A percentile compares a stretch with the other conserved stretches of the same genome.
phyloP scores from a whole-genome alignment of 768 basidiomycete genomes.

The Lactarius sp. region DNA sequence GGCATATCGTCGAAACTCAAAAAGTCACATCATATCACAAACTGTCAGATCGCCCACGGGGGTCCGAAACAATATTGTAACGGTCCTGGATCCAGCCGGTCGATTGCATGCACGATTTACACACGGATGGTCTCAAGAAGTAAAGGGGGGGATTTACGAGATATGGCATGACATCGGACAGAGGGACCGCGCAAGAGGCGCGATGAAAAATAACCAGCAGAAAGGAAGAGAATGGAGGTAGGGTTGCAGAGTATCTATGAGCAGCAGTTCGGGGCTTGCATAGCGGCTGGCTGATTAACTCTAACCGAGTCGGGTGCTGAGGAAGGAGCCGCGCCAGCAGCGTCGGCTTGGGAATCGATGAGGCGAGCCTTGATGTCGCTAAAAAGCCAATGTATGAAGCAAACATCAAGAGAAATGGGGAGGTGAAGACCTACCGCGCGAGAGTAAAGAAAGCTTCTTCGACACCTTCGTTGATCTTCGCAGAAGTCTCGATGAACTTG shows the following conservation, averaged over 20 bases:
- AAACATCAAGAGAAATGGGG: neutral
- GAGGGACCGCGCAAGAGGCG: neutral
- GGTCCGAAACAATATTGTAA: neutral
- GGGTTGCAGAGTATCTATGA: conserved; percentile 27
- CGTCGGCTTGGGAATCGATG: conserved; percentile 87
- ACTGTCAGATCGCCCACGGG: neutral
- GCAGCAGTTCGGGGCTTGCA: conserved; percentile 45
- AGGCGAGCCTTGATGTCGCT: conserved; percentile 97
- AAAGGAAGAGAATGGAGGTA: neutral
- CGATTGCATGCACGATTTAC: conserved; percentile 31
- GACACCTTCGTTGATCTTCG: conserved; percentile 95
- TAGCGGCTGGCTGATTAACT: conserved; percentile 52
- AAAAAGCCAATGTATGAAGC: conserved; percentile 7
- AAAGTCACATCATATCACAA: neutral
- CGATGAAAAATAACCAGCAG: conserved; percentile 11
- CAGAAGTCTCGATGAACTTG: conserved; percentile 96
- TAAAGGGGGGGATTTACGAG: conserved; percentile 3
- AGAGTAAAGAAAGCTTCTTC: conserved; percentile 98
- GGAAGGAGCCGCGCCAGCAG: conserved; percentile 34
- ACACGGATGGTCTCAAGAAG: conserved; percentile 28
- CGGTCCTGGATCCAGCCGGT: conserved; percentile 23
- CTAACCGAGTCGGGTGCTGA: conserved; percentile 55
- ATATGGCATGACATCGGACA: conserved; percentile 9
- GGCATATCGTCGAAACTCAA: neutral
- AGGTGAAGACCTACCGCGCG: conserved; percentile 61